phyloP scores from a whole-genome alignment of 148 eudicot species.

The Cornus kousa region DNA sequence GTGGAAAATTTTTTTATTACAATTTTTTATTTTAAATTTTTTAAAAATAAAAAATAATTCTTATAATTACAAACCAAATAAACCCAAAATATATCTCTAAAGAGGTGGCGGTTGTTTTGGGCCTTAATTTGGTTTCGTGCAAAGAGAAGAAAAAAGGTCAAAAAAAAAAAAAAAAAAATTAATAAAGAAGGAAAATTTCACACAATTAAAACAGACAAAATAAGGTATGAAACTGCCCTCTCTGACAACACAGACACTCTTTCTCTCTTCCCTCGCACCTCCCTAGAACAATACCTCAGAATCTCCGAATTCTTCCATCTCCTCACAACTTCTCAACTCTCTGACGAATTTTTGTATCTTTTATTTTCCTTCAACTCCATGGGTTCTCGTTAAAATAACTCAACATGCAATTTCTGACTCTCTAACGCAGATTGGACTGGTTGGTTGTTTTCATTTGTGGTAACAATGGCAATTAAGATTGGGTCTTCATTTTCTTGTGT shows the following conservation, averaged over 20 bases:
- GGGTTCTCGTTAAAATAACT: conserved; percentile 18
- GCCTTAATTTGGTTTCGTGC: too few relatives aligned
- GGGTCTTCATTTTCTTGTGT: conserved; percentile 25
- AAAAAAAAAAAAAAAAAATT: too few relatives aligned
- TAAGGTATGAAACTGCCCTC: background rate
- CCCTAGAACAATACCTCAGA: background rate
- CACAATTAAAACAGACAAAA: background rate
- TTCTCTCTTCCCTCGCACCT: background rate
- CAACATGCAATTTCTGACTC: background rate
- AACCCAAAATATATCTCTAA: too few relatives aligned
- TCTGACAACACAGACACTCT: background rate
- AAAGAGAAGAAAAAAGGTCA: too few relatives aligned
- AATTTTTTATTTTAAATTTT: too few relatives aligned
- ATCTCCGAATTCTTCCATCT: conserved; percentile 1
- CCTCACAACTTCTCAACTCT: background rate
- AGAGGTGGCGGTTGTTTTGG: too few relatives aligned
- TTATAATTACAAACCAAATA: too few relatives aligned
- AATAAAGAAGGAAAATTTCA: background rate
- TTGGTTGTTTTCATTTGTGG: background rate
- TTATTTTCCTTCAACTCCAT: conserved; percentile 8
- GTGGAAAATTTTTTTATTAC: too few relatives aligned
- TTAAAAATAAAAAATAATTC: too few relatives aligned
- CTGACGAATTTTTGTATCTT: conserved; percentile 1
- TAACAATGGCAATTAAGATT: conserved; percentile 19
- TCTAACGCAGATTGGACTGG: background rate